Evolutionary conservation across 108 stramenopile genomes (phyloP).

Genomic region (Conticribra guillardii): DNA sequence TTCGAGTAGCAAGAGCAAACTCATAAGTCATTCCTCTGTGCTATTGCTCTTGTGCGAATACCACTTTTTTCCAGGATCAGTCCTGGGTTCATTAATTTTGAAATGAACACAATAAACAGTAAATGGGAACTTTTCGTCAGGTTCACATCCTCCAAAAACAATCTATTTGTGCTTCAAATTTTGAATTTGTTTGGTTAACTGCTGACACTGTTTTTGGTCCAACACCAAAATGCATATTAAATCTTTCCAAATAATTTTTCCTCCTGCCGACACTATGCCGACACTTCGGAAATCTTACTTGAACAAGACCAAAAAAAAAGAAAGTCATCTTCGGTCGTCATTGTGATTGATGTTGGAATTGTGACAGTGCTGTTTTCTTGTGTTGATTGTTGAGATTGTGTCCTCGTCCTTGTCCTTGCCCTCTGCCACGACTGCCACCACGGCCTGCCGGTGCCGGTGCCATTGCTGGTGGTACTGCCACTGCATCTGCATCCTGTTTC

Average conservation of each 20-base stretch:
- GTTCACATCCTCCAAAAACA: not conserved
- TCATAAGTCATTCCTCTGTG: constrained; percentile 42
- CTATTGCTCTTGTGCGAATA: constrained; percentile 48
- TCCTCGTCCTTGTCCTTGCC: too few relatives aligned
- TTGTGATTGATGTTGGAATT: too few relatives aligned
- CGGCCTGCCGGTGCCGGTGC: too few relatives aligned
- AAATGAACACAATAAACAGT: constrained; percentile 8
- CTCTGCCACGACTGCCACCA: not conserved
- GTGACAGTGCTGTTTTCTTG: too few relatives aligned
- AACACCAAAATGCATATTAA: constrained; percentile 4
- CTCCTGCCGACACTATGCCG: not conserved
- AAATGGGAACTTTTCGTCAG: not conserved
- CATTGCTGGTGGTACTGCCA: not conserved
- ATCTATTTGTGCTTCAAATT: not conserved
- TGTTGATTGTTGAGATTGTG: too few relatives aligned
- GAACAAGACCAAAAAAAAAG: not conserved
- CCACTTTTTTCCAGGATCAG: constrained; percentile 19
- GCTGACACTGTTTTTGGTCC: constrained; percentile 7
- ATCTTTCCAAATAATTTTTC: not conserved
- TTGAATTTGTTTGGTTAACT: too few relatives aligned
- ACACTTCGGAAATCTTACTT: constrained; percentile 1
- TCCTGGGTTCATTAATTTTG: not conserved
- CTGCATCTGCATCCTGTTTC: too few relatives aligned
- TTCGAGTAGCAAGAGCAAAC: constrained; percentile 24
- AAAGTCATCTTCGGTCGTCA: not conserved